Evolutionary conservation across 2,329 filamentous ascomycete genomes (phyloP).

Genomic region (Alternaria sp.): DNA sequence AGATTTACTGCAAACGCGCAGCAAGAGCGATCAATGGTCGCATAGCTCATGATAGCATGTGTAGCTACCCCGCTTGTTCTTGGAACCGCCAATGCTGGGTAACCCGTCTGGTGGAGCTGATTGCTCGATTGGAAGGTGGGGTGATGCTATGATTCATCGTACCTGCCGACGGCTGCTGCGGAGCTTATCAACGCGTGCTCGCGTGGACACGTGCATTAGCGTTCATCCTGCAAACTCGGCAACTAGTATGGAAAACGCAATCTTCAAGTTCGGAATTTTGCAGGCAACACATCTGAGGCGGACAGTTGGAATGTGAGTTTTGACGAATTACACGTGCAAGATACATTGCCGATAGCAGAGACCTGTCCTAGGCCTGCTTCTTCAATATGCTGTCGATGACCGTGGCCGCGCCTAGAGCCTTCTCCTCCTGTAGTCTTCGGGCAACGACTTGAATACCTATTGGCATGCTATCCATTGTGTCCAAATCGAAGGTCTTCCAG

Average conservation of each 20-base stretch:
- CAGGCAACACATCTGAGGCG: not conserved
- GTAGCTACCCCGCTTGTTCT: constrained; percentile 20
- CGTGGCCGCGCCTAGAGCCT: constrained; percentile 46
- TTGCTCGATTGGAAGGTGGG: constrained; percentile 17
- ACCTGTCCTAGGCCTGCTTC: not conserved
- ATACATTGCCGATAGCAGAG: not conserved
- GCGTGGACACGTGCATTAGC: constrained; percentile 17
- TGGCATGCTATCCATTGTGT: constrained; percentile 47
- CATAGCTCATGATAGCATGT: constrained; percentile 11
- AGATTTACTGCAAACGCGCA: not conserved
- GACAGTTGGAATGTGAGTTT: not conserved
- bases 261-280: not conserved
- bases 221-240: not conserved
- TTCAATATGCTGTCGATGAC: constrained; percentile 27
- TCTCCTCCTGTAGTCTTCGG: constrained; percentile 48
- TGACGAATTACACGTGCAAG: not conserved
- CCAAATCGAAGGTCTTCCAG: constrained; percentile 48
- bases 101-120: not conserved
- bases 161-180: constrained; percentile 12
- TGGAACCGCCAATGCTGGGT: not conserved
- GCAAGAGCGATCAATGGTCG: not conserved
- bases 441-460: constrained; percentile 48
- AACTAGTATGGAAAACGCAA: not conserved
- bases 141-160: constrained; percentile 13
- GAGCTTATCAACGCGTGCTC: constrained; percentile 19